Percentiles rank a stretch among this genome's conserved stretches.
These are phyloP conservation scores for Diphasiastrum complanatum DNA, from an alignment of 83 land plant genomes.

Conservation along the genomic window DNA sequence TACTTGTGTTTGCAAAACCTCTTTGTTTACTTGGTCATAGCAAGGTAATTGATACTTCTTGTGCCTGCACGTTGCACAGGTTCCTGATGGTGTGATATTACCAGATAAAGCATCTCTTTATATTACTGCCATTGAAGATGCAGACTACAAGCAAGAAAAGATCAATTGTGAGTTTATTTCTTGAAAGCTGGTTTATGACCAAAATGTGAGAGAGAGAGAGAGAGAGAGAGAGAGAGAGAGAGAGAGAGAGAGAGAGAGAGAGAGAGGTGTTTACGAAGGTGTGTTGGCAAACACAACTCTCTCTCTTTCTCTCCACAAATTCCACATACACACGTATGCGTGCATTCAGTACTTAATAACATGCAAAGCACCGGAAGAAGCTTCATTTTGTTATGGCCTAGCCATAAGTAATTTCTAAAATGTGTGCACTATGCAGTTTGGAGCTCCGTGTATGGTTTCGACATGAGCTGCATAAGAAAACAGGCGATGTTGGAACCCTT, in stretches of 20 bases:
- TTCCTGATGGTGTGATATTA: constrained; percentile 58
- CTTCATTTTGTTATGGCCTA: too few relatives aligned
- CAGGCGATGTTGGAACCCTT: constrained; percentile 94
- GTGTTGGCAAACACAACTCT: too few relatives aligned
- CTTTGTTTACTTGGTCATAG: neutral
- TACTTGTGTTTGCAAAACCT: neutral
- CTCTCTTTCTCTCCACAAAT: neutral
- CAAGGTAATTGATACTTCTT: neutral
- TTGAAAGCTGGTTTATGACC: too few relatives aligned
- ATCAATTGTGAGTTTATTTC: constrained; percentile 60
- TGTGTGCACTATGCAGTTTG: constrained; percentile 53
- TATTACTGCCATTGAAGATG: constrained; percentile 91
- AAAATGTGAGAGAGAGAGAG: too few relatives aligned
- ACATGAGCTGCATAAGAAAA: constrained; percentile 96
- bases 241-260: too few relatives aligned
- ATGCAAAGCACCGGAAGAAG: too few relatives aligned
- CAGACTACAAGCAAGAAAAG: constrained; percentile 92
- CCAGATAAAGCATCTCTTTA: constrained; percentile 76
- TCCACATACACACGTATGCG: too few relatives aligned
- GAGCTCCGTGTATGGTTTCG: constrained; percentile 91
- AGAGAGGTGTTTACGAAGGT: too few relatives aligned
- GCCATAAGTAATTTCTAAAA: neutral
- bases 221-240: too few relatives aligned
- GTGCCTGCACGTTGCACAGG: constrained; percentile 27
- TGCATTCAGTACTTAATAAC: too few relatives aligned